Base-by-base conservation (phyloP, 2,329 filamentous ascomycete species). In the Zarea fungicola region DNA sequence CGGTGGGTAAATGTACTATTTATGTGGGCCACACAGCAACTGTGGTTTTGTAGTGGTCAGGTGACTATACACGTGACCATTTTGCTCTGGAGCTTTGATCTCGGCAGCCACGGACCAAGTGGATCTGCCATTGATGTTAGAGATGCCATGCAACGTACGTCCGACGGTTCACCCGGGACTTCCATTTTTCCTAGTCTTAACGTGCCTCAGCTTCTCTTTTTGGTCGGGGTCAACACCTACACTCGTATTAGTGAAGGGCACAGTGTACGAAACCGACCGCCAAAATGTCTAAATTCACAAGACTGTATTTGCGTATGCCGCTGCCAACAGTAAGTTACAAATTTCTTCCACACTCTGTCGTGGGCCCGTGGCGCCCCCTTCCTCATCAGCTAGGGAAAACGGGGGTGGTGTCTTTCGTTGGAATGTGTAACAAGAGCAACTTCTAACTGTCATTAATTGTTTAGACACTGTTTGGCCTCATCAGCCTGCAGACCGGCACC, bases 401-500 rank as follows among this genome's bases (percentile, higher is more conserved):
- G 23, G 45, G 28, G 31, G 31, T 35, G 8, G 21, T 31, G 29
- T 21, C 21, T 10, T 37, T 36, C n/a, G 31, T 22, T n/a, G 14
- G 8, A 10, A 14, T 10, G 18, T 32, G 41, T 32, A 32, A 49
- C 32, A 21, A 19, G 34, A 8, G 34, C 40, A 49, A 11, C 18
- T 3, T 19, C 14, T 29, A 22, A 36, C 43, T 45, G 45, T 16
- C 46, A 19, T 59, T 48, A 42, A 23, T 16, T 51, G 23, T 46
- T 23, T 64, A 96, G 90, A 85, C 82, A 40, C 92, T 96, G 65
- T 80, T 96, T 56, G 89, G 88, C 64, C 74, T 90, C 61, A 85
- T 96, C 74, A 88, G 87, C 62, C 82, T 96, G 48, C 87, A 89
- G 60, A 92, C 88, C 28, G 91, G 89, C 57, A 85, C 88, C 40